A percentile compares a stretch with the other conserved stretches of the same genome.
Evolutionary conservation across 2,329 filamentous ascomycete species (phyloP).

Genomic region (Blastomyces percursus): DNA sequence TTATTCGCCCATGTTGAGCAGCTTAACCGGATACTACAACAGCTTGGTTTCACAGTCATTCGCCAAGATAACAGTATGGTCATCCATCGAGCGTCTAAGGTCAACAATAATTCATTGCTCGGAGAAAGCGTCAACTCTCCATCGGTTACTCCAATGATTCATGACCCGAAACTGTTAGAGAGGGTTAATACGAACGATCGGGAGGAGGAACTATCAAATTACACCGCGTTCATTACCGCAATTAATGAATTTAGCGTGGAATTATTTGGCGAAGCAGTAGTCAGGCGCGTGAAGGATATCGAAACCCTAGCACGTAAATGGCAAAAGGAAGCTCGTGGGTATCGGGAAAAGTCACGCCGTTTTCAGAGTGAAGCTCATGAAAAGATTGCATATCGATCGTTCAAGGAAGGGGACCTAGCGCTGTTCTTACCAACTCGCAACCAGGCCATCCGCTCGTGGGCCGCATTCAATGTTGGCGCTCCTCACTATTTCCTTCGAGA

Average conservation of each 20-base stretch:
- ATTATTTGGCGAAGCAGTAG: slow-evolving; percentile 69
- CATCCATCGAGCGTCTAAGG: slow-evolving; percentile 59
- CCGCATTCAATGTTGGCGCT: slow-evolving; percentile 94
- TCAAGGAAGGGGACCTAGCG: slow-evolving; percentile 92
- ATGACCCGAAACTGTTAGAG: slow-evolving; percentile 61
- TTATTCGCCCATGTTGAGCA: slow-evolving; percentile 77
- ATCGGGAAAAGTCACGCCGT: slow-evolving; percentile 74
- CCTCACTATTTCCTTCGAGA: slow-evolving; percentile 96
- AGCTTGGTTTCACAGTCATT: slow-evolving; percentile 71
- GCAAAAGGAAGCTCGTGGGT: slow-evolving; percentile 75
- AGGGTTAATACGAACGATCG: slow-evolving; percentile 65
- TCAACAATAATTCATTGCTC: slow-evolving; percentile 30
- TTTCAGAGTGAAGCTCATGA: slow-evolving; percentile 79
- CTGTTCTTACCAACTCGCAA: slow-evolving; percentile 91
- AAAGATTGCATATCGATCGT: slow-evolving; percentile 90
- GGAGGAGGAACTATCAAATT: slow-evolving; percentile 60
- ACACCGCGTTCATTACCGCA: slow-evolving; percentile 60
- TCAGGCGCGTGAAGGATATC: slow-evolving; percentile 83
- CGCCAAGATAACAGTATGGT: slow-evolving; percentile 62
- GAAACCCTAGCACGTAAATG: slow-evolving; percentile 89
- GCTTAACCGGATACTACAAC: slow-evolving; percentile 70
- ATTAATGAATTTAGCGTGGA: slow-evolving; percentile 74
- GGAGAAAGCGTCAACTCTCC: slow-evolving; percentile 29
- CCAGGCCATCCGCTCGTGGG: slow-evolving; percentile 90
- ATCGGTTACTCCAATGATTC: slow-evolving; percentile 26